Evolutionary conservation across 331 rosid species (phyloP).

Genomic region (Pyracantha coccinea): DNA sequence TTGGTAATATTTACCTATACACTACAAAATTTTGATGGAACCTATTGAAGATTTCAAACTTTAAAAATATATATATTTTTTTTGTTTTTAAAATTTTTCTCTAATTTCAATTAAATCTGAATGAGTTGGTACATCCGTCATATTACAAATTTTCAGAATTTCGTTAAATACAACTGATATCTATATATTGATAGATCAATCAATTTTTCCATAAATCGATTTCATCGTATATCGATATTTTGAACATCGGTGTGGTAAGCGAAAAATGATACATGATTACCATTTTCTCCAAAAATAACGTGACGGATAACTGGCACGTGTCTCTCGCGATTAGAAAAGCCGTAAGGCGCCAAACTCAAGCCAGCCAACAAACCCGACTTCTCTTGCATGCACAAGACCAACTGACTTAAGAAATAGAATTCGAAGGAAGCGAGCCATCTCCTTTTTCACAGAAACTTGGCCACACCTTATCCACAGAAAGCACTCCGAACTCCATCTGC

Average conservation of each 20-base stretch:
- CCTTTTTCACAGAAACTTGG: constrained; percentile 42
- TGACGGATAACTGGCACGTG: background rate
- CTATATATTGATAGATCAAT: no score
- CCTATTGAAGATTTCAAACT: no score
- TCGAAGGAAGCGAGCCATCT: background rate
- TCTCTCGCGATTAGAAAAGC: background rate
- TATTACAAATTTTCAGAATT: no score
- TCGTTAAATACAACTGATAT: no score
- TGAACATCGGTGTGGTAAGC: no score
- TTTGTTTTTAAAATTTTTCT: no score
- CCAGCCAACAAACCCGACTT: constrained; percentile 3
- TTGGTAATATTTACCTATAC: no score
- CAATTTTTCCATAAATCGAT: no score
- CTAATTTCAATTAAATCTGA: no score
- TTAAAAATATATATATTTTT: no score
- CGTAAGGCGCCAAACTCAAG: constrained; percentile 2
- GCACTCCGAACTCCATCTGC: constrained; percentile 10
- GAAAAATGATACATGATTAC: no score
- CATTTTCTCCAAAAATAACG: background rate
- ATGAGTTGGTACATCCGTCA: fast-evolving
- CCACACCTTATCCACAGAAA: constrained; percentile 56
- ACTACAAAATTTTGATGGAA: fast-evolving
- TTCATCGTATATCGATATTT: no score
- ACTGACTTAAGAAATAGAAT: background rate
- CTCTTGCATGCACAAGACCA: background rate